phyloP scores from a whole-genome alignment of 495 filamentous ascomycete species.

The Aspergillus bertholletiae region DNA sequence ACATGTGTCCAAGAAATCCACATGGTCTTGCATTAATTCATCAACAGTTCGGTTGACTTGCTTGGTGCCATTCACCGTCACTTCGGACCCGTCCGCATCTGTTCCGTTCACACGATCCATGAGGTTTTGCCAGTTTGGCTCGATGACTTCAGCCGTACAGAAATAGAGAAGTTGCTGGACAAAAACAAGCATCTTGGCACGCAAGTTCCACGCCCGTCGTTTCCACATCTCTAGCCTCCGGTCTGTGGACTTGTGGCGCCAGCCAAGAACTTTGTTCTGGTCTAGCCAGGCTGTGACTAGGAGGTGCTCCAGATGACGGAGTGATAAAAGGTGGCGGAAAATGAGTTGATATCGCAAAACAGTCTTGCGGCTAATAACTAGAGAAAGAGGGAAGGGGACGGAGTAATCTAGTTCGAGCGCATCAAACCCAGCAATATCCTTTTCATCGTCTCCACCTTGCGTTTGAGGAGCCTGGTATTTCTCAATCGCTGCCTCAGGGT shows the following conservation, averaged over 20 bases:
- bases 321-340: constrained; percentile 84
- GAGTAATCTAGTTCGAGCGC: constrained; percentile 90
- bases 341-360: constrained; percentile 93
- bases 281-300: constrained; percentile 85
- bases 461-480: constrained; percentile 51
- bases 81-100: constrained; percentile 50
- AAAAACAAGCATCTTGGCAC: constrained; percentile 93
- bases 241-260: constrained; percentile 75
- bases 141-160: constrained; percentile 93
- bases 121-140: constrained; percentile 91
- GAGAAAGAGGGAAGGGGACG: constrained; percentile 93
- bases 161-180: constrained; percentile 96
- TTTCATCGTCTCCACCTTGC: constrained; percentile 65
- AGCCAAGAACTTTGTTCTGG: constrained; percentile 77
- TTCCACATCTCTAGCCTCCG: constrained; percentile 87
- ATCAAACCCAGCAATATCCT: constrained; percentile 82
- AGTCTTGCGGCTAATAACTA: constrained; percentile 95
- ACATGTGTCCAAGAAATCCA: constrained; percentile 96
- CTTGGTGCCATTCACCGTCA: constrained; percentile 42
- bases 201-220: constrained; percentile 82
- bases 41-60: constrained; percentile 82
- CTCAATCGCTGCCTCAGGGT: constrained; percentile 52
- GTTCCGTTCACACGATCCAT: constrained; percentile 76
- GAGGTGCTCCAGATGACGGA: constrained; percentile 83
- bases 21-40: constrained; percentile 98